Evolutionary conservation across 495 filamentous ascomycete genomes (phyloP).

Genomic region (Penicillium robsamsonii): DNA sequence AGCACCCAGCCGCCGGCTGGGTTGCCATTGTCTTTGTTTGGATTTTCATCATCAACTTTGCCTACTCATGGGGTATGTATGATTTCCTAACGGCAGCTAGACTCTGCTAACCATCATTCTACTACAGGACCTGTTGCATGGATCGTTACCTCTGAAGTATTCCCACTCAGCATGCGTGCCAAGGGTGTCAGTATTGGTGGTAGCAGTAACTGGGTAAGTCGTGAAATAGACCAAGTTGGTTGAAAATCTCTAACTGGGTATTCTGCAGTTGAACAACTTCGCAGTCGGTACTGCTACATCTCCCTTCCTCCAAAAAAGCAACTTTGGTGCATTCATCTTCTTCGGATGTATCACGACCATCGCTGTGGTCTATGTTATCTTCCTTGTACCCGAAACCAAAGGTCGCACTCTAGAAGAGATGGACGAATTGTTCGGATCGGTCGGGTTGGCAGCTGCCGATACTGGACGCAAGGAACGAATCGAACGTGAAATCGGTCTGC

Average conservation of each 20-base stretch:
- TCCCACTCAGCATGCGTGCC: conserved; percentile 45
- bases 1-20: conserved; percentile 38
- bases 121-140: conserved; percentile 40
- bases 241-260: conserved; percentile 7
- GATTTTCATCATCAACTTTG: conserved; percentile 47
- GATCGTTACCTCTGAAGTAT: conserved; percentile 47
- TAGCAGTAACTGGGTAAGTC: conserved; percentile 43
- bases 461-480: conserved; percentile 32
- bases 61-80: conserved; percentile 42
- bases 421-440: conserved; percentile 49
- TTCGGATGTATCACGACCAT: conserved; percentile 48
- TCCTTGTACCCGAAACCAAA: conserved; percentile 56
- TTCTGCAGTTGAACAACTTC: conserved; percentile 51
- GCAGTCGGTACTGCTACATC: conserved; percentile 41
- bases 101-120: conserved; percentile 6
- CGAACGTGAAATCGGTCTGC: conserved; percentile 35
- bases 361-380: conserved; percentile 48
- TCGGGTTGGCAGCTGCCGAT: conserved; percentile 36
- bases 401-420: conserved; percentile 58
- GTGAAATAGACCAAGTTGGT: neutral
- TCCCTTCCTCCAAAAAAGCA: conserved; percentile 34
- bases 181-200: conserved; percentile 44
- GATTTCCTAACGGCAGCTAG: neutral
- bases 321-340: conserved; percentile 47
- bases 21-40: conserved; percentile 44